Evolutionary conservation across 2,329 filamentous ascomycete species (phyloP), one percentile per base, ranked within the genome.

Genomic region (Xylaria sp.): DNA sequence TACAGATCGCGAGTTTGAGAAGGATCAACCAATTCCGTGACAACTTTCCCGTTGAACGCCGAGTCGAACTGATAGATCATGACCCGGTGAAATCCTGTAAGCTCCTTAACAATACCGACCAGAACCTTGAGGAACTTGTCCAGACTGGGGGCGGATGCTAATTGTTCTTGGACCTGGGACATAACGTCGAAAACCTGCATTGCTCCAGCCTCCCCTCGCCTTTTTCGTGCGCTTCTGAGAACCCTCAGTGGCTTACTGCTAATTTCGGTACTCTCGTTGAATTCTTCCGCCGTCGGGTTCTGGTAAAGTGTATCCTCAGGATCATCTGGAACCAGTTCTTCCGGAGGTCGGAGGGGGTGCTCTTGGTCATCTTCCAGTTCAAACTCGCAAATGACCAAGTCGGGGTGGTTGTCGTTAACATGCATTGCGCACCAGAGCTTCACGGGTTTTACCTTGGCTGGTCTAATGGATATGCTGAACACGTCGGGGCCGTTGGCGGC

Each of bases 121-220:
- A 94, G 73, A 5, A 92, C 86, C 64, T 94, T 93, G 37, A 96
- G 75, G 54, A 96, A 91, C 1, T 71, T 78, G 1, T 91, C 86
- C 1, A 96, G 75, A 55, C 81, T 87, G 0, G 85, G 78, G 1
- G 91, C 90, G 21, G 85, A 82, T 4, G 89, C 83, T 11, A 96
- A 77, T 69, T 96, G 92, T 63, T 96, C 91, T 68, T 96, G 91
- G 1, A 96, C 88, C 68, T 96, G 92, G 1, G 89, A 91, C 83
- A 96, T 90, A 60, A 96, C 92, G 70, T 91, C 92, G 71, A 95
- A 95, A 1, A 94, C 89, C 64, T 95, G 89, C 86, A 94, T 94
- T 0, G 89, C 89, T 4, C 88, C 88, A 42, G 90, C 89, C 66
- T 94, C 90, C 5, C 89, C 90, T 61, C 85, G 84, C 45, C 87